phyloP scores from a whole-genome alignment of 768 basidiomycete species.

The Lactifluus subvellereus region DNA sequence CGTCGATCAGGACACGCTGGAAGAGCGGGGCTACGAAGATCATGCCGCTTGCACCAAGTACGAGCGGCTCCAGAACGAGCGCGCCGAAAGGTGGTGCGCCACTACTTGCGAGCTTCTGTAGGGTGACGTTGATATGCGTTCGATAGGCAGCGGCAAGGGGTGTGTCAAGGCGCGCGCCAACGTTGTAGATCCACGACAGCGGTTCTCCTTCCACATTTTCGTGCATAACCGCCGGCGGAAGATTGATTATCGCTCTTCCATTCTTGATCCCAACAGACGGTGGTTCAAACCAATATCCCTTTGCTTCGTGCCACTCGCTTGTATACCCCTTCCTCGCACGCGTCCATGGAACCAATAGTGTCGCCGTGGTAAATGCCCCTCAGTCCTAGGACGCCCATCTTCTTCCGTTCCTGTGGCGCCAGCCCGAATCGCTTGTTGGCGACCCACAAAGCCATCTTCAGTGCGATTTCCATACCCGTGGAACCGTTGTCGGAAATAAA shows the following conservation, averaged over 20 bases:
- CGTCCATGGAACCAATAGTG: constrained; percentile 97
- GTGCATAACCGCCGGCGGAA: constrained; percentile 44
- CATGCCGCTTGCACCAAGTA: constrained; percentile 97
- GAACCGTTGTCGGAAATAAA: no score
- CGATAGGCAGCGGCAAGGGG: constrained; percentile 64
- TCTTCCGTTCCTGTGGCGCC: constrained; percentile 36
- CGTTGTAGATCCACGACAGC: constrained; percentile 62
- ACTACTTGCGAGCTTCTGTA: constrained; percentile 41
- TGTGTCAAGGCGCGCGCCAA: constrained; percentile 52
- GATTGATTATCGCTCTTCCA: constrained; percentile 47
- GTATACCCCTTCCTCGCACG: constrained; percentile 85
- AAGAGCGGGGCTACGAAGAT: constrained; percentile 95
- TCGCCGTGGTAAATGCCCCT: constrained; percentile 96
- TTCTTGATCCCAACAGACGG: constrained; percentile 68
- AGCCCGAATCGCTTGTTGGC: no score
- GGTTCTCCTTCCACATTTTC: constrained; percentile 36
- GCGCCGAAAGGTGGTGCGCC: constrained; percentile 52
- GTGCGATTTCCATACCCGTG: constrained; percentile 94
- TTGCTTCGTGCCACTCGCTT: constrained; percentile 95
- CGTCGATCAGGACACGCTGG: constrained; percentile 81
- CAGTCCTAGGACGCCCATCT: constrained; percentile 75
- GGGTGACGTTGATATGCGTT: constrained; percentile 45
- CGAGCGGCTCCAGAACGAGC: constrained; percentile 83
- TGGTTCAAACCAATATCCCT: constrained; percentile 92
- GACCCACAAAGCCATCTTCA: constrained; percentile 92